Evolutionary conservation across 805 yeast species (phyloP).

Genomic region (Cyberlindnera galapagoensis): DNA sequence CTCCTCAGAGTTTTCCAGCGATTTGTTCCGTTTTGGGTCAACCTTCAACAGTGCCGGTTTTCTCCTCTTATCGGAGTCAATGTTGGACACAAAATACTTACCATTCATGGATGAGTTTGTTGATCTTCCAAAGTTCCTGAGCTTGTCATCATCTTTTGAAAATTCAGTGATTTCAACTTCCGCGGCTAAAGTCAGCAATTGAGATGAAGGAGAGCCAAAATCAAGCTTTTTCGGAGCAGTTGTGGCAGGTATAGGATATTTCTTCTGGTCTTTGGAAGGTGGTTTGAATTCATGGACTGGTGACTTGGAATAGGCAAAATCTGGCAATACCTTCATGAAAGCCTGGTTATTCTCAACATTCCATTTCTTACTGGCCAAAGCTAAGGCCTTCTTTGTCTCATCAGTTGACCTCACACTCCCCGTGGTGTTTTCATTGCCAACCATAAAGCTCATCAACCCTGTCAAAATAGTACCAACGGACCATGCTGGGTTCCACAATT

Average conservation of each 20-base stretch:
- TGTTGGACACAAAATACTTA: no score
- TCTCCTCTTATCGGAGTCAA: no score
- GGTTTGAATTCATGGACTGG: no score
- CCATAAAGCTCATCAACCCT: constrained; percentile 87
- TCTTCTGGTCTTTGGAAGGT: no score
- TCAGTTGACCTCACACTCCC: constrained; percentile 68
- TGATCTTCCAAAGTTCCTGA: constrained; percentile 3
- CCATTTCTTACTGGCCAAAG: constrained; percentile 42
- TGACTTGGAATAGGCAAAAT: constrained; percentile 10
- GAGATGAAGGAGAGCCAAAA: no score
- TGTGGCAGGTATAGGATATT: background rate
- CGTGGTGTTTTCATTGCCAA: constrained; percentile 73
- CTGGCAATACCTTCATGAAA: constrained; percentile 58
- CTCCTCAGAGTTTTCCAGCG: background rate
- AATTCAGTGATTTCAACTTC: background rate
- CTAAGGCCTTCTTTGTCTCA: constrained; percentile 43
- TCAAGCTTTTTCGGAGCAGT: background rate
- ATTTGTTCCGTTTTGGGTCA: no score
- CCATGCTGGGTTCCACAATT: constrained; percentile 96
- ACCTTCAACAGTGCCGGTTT: no score
- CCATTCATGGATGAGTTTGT: no score
- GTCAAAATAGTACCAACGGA: constrained; percentile 80
- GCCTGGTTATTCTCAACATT: constrained; percentile 23
- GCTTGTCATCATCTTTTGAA: background rate
- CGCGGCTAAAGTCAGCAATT: no score